Evolutionary conservation across 371 early-diverging fungal species (phyloP).

Genomic region (Massospora cicadina): DNA sequence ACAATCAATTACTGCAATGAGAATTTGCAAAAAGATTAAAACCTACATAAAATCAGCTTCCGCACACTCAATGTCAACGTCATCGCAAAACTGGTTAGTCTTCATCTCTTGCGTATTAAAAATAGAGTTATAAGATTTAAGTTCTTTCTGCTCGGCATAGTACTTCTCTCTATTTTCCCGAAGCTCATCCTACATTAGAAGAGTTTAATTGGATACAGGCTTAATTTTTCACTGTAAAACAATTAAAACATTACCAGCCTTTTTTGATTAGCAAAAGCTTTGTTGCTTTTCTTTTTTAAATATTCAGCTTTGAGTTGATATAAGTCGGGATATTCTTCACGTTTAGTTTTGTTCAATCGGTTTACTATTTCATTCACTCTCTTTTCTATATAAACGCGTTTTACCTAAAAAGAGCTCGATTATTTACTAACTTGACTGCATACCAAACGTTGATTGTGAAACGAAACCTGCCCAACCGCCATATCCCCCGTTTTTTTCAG

Average conservation of each 20-base stretch:
- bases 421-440: neutral
- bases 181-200: neutral
- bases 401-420: conserved; percentile 22
- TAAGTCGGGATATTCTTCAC: conserved; percentile 55
- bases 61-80: conserved; percentile 1
- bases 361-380: conserved; percentile 74
- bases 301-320: conserved; percentile 44
- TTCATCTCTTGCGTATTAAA: conserved; percentile 4
- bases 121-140: neutral
- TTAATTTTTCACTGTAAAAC: neutral
- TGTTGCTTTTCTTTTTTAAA: conserved; percentile 26
- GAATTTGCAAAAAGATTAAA: too few relatives aligned
- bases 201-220: neutral
- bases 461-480: conserved; percentile 90
- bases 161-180: conserved; percentile 6
- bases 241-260: conserved; percentile 11
- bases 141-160: neutral
- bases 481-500: conserved; percentile 80
- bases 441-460: conserved; percentile 56
- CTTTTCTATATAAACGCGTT: conserved; percentile 57
- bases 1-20: too few relatives aligned
- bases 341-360: conserved; percentile 81
- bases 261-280: conserved; percentile 15
- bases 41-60: conserved; percentile 13
- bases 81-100: conserved; percentile 1